Conservation (phyloP, 2,329 filamentous ascomycete genomes). For the Knoxdaviesia capensis region DNA sequence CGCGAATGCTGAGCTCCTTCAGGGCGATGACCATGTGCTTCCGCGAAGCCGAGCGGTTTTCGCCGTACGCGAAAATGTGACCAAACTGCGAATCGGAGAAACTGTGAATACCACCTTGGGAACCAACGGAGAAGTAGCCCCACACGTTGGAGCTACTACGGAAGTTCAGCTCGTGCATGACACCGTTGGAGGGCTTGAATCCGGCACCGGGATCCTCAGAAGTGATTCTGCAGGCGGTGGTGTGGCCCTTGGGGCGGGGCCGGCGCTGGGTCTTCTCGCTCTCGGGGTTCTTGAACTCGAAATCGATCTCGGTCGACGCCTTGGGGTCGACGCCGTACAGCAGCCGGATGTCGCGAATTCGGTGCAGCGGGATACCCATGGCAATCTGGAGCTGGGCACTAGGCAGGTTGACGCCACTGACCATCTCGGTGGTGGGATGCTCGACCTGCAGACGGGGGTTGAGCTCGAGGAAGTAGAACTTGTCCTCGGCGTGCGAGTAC, state of each 20-base stretch:
- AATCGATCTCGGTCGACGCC: constrained; percentile 74
- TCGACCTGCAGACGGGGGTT: constrained; percentile 99
- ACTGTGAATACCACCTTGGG: constrained; percentile 91
- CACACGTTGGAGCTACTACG: constrained; percentile 96
- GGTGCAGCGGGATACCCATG: constrained; percentile 92
- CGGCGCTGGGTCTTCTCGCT: constrained; percentile 72
- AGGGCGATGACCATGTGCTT: constrained; percentile 99
- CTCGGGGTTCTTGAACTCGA: constrained; percentile 77
- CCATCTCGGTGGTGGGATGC: constrained; percentile 98
- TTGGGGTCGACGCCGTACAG: constrained; percentile 91
- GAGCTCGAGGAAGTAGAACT: constrained; percentile 97
- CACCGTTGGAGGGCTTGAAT: constrained; percentile 98
- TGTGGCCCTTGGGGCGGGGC: constrained; percentile 87
- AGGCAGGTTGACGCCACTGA: constrained; percentile 89
- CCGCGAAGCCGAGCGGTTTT: constrained; percentile 85
- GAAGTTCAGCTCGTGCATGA: constrained; percentile 98
- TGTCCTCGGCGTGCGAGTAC: constrained; percentile 93
- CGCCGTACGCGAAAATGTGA: constrained; percentile 97
- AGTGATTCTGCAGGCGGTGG: constrained; percentile 95
- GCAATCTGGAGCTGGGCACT: constrained; percentile 96
- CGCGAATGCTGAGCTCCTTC: constrained; percentile 97
- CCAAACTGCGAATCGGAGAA: constrained; percentile 98
- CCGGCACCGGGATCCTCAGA: constrained; percentile 97
- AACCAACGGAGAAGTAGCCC: constrained; percentile 99
- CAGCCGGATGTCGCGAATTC: constrained; percentile 87